Evolutionary conservation across 2,329 filamentous ascomycete genomes (phyloP), one percentile per base, ranked within the genome.

Genomic region (Colletotrichum orbiculare): DNA sequence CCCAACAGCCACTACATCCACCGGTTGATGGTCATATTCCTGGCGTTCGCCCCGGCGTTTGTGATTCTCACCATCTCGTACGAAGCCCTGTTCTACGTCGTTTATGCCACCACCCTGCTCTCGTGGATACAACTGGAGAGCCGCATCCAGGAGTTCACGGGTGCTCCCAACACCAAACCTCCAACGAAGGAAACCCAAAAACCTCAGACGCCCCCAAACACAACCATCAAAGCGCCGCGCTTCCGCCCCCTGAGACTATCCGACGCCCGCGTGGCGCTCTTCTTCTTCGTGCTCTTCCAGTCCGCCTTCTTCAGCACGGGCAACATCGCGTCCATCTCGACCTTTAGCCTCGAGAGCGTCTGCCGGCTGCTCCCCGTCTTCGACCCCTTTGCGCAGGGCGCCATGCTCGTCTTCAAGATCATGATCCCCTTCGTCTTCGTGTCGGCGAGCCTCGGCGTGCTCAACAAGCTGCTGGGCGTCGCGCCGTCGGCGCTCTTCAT

Each of bases 11-110:
- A 97, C 78, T 97, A 98, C 76, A 87, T 98, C 70, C 94, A 98
- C 76, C 90, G 94, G 33, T 83, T 99, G 4, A 85, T 94, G 69
- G 87, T 97, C 71, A 89, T 97, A 58, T 99, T 98, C 80, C 83
- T 99, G 53, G 92, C 94, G 6, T 98, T 96, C 75, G 91, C 95
- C 0, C 96, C 96, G 0, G 91, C 91, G 2, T 99, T 98, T 78
- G 91, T 99, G 74, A 95, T 99, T 72, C 87, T 99, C 54, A 97
- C 94, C 8, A 97, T 98, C 71, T 97, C 95, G 1, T 99, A 97
- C 79, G 96, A 99, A 77, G 95, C 95, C 0, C 84, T 99, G 2
- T 99, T 99, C 77, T 99, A 98, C 78, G 88, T 97, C 65, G 89
- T 91, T 10, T 99, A 97, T 78, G 94, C 90, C 73, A 82, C 91